A percentile compares a stretch with the other conserved stretches of the same genome.
These are phyloP conservation scores for Nemophila menziesii DNA, from an alignment of 257 asterid genomes.

Conservation along the genomic window DNA sequence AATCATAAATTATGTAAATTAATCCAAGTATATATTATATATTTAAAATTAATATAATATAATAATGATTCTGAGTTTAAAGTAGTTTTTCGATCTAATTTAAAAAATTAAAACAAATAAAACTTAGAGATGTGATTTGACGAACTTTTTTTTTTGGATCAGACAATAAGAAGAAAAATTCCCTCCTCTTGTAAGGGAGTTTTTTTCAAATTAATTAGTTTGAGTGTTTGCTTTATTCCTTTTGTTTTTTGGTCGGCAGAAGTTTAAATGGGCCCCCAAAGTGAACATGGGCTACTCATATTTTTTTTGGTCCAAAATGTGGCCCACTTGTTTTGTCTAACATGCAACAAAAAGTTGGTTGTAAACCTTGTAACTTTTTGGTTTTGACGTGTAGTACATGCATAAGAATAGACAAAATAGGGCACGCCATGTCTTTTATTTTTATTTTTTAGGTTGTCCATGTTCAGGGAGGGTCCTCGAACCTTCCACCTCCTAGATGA, in stretches of 20 bases:
- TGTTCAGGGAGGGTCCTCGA: no score
- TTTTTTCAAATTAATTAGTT: background rate
- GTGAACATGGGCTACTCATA: slow-evolving; percentile 12
- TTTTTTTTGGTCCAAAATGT: slow-evolving; percentile 8
- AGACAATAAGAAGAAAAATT: background rate
- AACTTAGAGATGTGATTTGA: slow-evolving; percentile 13
- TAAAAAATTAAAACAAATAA: no score
- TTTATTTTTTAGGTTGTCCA: no score
- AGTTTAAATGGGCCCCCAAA: slow-evolving; percentile 7
- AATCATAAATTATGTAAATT: no score
- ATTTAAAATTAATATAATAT: no score
- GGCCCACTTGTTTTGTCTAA: slow-evolving; percentile 26
- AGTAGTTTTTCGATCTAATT: no score
- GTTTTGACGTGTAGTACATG: background rate
- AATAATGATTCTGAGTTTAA: no score
- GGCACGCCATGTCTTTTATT: no score
- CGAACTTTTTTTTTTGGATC: slow-evolving; percentile 3
- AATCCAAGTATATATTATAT: no score
- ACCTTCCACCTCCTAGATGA: no score
- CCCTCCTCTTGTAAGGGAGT: background rate
- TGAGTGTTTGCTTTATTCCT: slow-evolving; percentile 23
- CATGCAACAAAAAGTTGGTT: slow-evolving; percentile 11
- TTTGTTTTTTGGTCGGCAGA: slow-evolving; percentile 26
- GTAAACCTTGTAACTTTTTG: background rate
- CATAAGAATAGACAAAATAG: no score